phyloP scores from a whole-genome alignment of 495 filamentous ascomycete genomes.

The Pyrenula massariospora region DNA sequence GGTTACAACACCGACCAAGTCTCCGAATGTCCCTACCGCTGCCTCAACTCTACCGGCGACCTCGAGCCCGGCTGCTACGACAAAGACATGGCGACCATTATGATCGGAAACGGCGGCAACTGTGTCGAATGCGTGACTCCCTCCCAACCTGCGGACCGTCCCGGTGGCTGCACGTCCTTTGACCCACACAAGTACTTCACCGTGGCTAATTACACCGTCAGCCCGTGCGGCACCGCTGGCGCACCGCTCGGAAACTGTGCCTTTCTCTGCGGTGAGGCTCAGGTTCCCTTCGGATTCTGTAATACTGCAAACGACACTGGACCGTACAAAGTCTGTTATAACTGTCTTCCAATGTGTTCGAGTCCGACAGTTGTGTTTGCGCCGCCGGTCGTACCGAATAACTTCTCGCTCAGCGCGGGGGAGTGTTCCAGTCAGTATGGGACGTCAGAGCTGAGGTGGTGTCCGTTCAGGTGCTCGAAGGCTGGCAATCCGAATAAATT shows the following conservation, averaged over 20 bases:
- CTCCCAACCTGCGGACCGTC: not conserved
- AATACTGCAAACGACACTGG: conserved; percentile 1
- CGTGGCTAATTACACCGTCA: not conserved
- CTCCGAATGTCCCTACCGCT: not conserved
- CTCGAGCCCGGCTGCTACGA: not conserved
- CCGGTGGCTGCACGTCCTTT: not conserved
- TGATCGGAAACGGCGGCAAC: not conserved
- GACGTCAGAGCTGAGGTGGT: not conserved
- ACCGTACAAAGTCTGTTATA: conserved; percentile 2
- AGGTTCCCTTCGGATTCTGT: conserved; percentile 10
- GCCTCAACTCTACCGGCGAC: not conserved
- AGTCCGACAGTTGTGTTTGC: not conserved
- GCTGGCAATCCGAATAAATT: not conserved
- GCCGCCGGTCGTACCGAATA: not conserved
- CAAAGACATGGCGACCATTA: not conserved
- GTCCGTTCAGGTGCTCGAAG: not conserved
- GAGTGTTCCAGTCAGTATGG: not conserved
- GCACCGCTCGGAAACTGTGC: conserved; percentile 1
- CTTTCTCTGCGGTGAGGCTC: conserved; percentile 8
- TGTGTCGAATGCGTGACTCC: not conserved
- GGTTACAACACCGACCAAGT: not conserved
- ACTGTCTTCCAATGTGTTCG: conserved; percentile 1
- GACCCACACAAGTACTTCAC: not conserved
- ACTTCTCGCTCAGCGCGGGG: not conserved
- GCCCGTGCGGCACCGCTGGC: not conserved